Evolutionary conservation across 192 early-diverging fungal species (phyloP).

Genomic region (Paraglomus brasilianum): DNA sequence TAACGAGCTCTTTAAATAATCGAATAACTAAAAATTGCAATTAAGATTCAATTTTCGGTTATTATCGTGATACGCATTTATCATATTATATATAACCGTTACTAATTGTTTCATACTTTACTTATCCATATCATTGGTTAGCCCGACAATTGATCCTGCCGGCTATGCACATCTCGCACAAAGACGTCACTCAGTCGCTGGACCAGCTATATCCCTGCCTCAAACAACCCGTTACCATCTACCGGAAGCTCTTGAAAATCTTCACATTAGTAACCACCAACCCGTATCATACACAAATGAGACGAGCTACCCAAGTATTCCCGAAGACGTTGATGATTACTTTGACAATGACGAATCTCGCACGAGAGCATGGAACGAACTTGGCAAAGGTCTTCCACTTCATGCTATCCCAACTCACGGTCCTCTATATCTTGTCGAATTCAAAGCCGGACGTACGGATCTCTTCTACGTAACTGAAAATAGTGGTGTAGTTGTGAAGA

Average conservation of each 20-base stretch:
- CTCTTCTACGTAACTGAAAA: slow-evolving; percentile 71
- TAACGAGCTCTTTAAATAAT: no score
- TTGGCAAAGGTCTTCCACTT: slow-evolving; percentile 49
- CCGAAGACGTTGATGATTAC: slow-evolving; percentile 39
- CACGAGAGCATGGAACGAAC: slow-evolving; percentile 34
- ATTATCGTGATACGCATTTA: slow-evolving; percentile 16
- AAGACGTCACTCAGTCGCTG: slow-evolving; percentile 53
- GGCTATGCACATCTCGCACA: slow-evolving; percentile 35
- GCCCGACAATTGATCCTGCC: slow-evolving; percentile 28
- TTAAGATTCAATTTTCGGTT: slow-evolving; percentile 1
- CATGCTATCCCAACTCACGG: slow-evolving; percentile 47
- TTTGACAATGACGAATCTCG: slow-evolving; percentile 39
- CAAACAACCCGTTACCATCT: slow-evolving; percentile 34
- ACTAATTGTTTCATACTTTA: neutral
- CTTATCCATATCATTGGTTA: slow-evolving; percentile 11
- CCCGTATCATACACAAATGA: slow-evolving; percentile 31
- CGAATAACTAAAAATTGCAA: no score
- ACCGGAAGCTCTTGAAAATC: slow-evolving; percentile 34
- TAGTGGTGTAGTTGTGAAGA: slow-evolving; percentile 44
- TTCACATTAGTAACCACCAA: slow-evolving; percentile 32
- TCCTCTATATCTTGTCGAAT: slow-evolving; percentile 80
- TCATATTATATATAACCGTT: neutral
- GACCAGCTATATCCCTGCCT: slow-evolving; percentile 43
- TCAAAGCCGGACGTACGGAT: slow-evolving; percentile 85
- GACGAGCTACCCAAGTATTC: slow-evolving; percentile 18